Evolutionary conservation across 495 filamentous ascomycete genomes (phyloP), one percentile per base, ranked within the genome.

Genomic region (Trichoderma reesei): DNA sequence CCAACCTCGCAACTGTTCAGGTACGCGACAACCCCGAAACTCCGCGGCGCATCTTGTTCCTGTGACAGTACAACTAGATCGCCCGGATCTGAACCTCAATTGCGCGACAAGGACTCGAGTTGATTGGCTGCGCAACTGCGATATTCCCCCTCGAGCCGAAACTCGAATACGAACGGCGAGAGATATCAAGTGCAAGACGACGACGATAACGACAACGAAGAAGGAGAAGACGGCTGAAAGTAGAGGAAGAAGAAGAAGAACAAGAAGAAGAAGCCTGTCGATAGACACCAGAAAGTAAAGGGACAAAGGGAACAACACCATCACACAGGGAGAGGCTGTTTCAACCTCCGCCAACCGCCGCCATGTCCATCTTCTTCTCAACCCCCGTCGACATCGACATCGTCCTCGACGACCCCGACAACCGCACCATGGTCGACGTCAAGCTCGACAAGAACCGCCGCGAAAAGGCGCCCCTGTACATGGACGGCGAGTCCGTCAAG

Each of bases 371-470:
- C 82, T 96, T 97, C 80, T 99, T 99, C 81, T 90, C 90, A 68
- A 96, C 94, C 62, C 95, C 95, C 20, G 86, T 98, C 72, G 94
- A 99, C 77, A 99, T 99, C 80, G 94, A 99, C 76, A 89, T 99
- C 69, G 90, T 97, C 65, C 90, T 99, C 65, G 91, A 96, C 65
- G 92, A 97, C 74, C 83, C 84, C 74, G 95, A 97, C 80, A 90
- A 98, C 65, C 86, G 93, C 75, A 85, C 89, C 65, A 95, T 92
- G 76, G 90, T 99, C 64, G 94, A 99, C 73, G 90, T 96, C 79
- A 96, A 96, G 83, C 86, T 95, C 48, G 94, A 98, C 77, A 99
- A 99, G 84, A 92, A 89, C 77, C 84, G 92, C 68, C 86, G 92
- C 69, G 95, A 99, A 80, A 95, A 96, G 78, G 91, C 91, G 62